phyloP scores from a whole-genome alignment of 306 rosid genomes.

The Medicago ruthenica region DNA sequence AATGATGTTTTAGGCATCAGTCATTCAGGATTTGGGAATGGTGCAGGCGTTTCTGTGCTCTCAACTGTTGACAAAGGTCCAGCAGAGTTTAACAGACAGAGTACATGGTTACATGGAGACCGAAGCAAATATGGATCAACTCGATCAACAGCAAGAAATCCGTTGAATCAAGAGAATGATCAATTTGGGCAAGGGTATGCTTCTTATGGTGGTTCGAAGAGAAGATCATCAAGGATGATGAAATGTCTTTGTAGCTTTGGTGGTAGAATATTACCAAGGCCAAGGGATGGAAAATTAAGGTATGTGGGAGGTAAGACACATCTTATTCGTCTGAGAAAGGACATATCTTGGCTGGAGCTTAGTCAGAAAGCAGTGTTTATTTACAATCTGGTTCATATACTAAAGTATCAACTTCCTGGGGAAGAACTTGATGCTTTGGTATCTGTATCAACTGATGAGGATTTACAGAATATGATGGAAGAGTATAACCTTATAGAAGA shows the following conservation, averaged over 20 bases:
- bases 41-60: slow-evolving; percentile 53
- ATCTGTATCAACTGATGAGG: slow-evolving; percentile 86
- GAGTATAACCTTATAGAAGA: slow-evolving; percentile 58
- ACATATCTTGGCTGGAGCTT: slow-evolving; percentile 69
- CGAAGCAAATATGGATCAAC: slow-evolving; percentile 57
- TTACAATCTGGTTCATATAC: slow-evolving; percentile 57
- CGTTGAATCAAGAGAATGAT: slow-evolving; percentile 53
- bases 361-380: slow-evolving; percentile 63
- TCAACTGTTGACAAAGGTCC: slow-evolving; percentile 54
- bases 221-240: slow-evolving; percentile 58
- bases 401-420: slow-evolving; percentile 89
- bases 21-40: slow-evolving; percentile 57
- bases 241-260: slow-evolving; percentile 82
- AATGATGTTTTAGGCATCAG: slow-evolving; percentile 54
- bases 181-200: slow-evolving; percentile 48
- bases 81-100: slow-evolving; percentile 57
- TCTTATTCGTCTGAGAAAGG: slow-evolving; percentile 65
- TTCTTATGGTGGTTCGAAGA: slow-evolving; percentile 57
- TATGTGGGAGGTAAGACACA: slow-evolving; percentile 88
- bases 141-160: slow-evolving; percentile 56
- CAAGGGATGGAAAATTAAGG: slow-evolving; percentile 75
- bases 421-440: slow-evolving; percentile 93
- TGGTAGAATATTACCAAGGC: slow-evolving; percentile 80
- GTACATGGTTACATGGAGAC: slow-evolving; percentile 52
- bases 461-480: slow-evolving; percentile 87